Evolutionary conservation across 441 rosid genomes (phyloP).

Genomic region (Croton laevigatus): DNA sequence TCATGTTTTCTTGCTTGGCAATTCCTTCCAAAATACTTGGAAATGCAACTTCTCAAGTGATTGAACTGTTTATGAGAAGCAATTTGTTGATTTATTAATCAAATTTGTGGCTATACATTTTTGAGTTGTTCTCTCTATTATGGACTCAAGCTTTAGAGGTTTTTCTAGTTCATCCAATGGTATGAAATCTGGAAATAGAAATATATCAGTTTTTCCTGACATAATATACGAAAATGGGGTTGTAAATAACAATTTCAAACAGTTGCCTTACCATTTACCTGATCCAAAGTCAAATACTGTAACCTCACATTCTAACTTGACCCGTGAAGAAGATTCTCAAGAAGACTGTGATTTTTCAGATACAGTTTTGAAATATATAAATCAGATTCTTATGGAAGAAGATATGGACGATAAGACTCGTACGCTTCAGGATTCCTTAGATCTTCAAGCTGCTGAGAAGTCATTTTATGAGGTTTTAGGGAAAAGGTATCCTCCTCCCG

Average conservation of each 20-base stretch:
- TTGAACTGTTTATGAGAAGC: background rate
- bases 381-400: slow-evolving; percentile 81
- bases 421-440: slow-evolving; percentile 60
- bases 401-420: slow-evolving; percentile 54
- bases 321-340: slow-evolving; percentile 35
- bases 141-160: slow-evolving; percentile 45
- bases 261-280: slow-evolving; percentile 20
- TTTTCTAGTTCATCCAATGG: slow-evolving; percentile 32
- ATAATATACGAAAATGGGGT: slow-evolving; percentile 30
- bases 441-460: slow-evolving; percentile 68
- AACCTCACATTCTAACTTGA: slow-evolving; percentile 17
- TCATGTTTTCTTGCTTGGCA: background rate
- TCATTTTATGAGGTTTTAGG: slow-evolving; percentile 64
- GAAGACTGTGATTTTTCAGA: slow-evolving; percentile 53
- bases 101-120: background rate
- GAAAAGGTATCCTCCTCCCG: slow-evolving; percentile 38
- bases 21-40: background rate
- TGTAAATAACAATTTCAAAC: slow-evolving; percentile 16
- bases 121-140: slow-evolving; percentile 1
- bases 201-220: slow-evolving; percentile 30
- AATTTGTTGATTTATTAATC: background rate
- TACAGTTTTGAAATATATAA: slow-evolving; percentile 55
- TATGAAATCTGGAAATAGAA: slow-evolving; percentile 30
- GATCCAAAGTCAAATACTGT: slow-evolving; percentile 21
- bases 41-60: background rate